Base-by-base conservation (phyloP, 2,329 filamentous ascomycete species). In the Lecanicillium sp. region DNA sequence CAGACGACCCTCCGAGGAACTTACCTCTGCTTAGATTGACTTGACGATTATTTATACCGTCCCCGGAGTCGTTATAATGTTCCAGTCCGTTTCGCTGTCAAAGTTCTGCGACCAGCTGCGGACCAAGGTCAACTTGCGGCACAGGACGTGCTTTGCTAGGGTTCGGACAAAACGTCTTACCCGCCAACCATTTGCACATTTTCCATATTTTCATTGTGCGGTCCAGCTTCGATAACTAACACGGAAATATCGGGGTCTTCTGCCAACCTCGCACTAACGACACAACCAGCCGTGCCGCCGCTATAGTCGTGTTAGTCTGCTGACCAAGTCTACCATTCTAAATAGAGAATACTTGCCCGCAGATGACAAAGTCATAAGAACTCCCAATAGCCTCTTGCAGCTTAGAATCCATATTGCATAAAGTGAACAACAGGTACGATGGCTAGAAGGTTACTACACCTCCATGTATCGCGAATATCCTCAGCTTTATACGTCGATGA, bases 181-280 rank as follows among this genome's bases (percentile, higher is more conserved):
- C 66, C 70, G 40, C 70, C 70, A 5, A 60, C 59, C 69, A 73
- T 73, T 38, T 70, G 59, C 3, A 67, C 63, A 38, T 68, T 71
- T 32, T 71, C 68, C 0, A 72, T 53, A 27, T 69, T 48, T 41
- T 59, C 54, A 41, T 60, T 64, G 41, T 65, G 57, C 15, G 56
- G 48, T 7, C 60, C 60, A n/a, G 60, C 60, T 40, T 63, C 60
- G 18, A 63, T 52, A 9, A 63, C 47, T 1, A 62, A 51, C 8
- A 63, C 50, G 28, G 43, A 54, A 12, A 46, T 42, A 9, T 50
- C 41, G 2, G 53, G 46, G 29, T 53, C 47, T 44, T 63, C 60
- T n/a, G 59, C 56, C 29, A 63, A 52, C n/a, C 59, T 53, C 18
- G 52, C 50, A 31, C 59, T 60, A 18, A 63, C 48, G 14, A 62